Evolutionary conservation across 1,139 yeast genomes (phyloP), one percentile per base, ranked within the genome.

Genomic region (Lizanozyma gosingica): DNA sequence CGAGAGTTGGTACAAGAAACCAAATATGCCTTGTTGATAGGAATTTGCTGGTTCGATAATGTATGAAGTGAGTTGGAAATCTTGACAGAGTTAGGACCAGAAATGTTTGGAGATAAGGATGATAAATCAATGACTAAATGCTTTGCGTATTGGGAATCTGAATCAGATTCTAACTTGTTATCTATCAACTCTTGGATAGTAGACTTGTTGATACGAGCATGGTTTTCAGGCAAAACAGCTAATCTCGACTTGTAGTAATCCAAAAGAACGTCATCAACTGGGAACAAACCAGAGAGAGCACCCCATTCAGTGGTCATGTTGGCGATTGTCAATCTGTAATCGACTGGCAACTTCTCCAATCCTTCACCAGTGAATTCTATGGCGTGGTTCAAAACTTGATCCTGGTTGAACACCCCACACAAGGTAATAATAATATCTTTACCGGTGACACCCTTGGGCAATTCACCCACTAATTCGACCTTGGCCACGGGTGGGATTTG

Each of bases 251-350:
- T 70, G 65, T 92, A 92, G 80, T 90, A 92, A 42, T 81, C 68
- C 36, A 88, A 62, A 51, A 88, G 69, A 15, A 79, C 79, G 17
- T 76, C 69, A 59, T 92, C 99, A 16, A 92, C 88, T 3, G 99
- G 97, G 77, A 92, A 92, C 45, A 92, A 67, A 36, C 99, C 99
- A 4, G 96, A 84, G 14, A 92, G 71, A 1, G 99, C 98, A 53
- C 99, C 99, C 99, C 99, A 92, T 64, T 92, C 99, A 35, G 99
- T 92, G 39, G 98, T 92, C 99, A 92, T 92, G 59, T 92, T 92
- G 42, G 98, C 98, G 50, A 92, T 90, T 17, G 98, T 92, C 50
- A 92, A 73, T 58, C 99, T 78, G 63, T 86, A 90, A 60, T 92
- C 99, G 35, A 92, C 77, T 1, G 95, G 72, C 44, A 92, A 70